phyloP scores from a whole-genome alignment of 768 basidiomycete species.

The Leucocoprinus birnbaumii region DNA sequence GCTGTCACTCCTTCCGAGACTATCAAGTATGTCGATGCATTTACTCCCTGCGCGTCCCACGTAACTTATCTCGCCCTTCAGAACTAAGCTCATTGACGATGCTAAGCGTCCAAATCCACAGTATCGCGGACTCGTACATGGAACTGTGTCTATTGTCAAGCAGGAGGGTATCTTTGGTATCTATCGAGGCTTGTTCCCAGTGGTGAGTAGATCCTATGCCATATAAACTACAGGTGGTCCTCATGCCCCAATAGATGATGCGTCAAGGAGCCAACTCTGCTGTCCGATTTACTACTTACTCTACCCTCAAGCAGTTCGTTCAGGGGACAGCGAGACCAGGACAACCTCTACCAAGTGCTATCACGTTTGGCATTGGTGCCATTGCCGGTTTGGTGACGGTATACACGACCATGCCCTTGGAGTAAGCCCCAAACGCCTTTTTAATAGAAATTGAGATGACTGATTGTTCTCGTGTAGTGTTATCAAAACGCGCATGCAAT shows the following conservation, averaged over 20 bases:
- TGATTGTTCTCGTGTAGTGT: constrained; percentile 51
- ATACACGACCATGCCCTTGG: constrained; percentile 84
- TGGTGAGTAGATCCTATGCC: constrained; percentile 53
- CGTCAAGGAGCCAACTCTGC: constrained; percentile 98
- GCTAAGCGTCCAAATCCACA: constrained; percentile 81
- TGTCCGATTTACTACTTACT: constrained; percentile 92
- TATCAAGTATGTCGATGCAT: constrained; percentile 72
- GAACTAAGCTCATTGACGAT: constrained; percentile 97
- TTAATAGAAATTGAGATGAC: background rate
- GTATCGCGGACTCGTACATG: constrained; percentile 86
- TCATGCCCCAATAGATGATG: constrained; percentile 69
- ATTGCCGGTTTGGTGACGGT: constrained; percentile 95
- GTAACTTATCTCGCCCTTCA: constrained; percentile 28
- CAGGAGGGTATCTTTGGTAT: constrained; percentile 84
- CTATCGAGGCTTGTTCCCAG: constrained; percentile 91
- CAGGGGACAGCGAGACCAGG: constrained; percentile 83
- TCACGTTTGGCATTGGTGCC: constrained; percentile 94
- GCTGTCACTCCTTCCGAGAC: constrained; percentile 98
- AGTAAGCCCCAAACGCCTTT: constrained; percentile 49
- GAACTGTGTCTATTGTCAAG: constrained; percentile 72
- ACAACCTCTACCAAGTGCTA: constrained; percentile 76
- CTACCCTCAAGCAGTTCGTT: constrained; percentile 90
- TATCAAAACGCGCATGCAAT: constrained; percentile 98
- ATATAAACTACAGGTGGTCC: background rate
- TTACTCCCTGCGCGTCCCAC: background rate